Evolutionary conservation across 2,329 filamentous ascomycete genomes (phyloP).

Genomic region (Alternaria ethzedia): DNA sequence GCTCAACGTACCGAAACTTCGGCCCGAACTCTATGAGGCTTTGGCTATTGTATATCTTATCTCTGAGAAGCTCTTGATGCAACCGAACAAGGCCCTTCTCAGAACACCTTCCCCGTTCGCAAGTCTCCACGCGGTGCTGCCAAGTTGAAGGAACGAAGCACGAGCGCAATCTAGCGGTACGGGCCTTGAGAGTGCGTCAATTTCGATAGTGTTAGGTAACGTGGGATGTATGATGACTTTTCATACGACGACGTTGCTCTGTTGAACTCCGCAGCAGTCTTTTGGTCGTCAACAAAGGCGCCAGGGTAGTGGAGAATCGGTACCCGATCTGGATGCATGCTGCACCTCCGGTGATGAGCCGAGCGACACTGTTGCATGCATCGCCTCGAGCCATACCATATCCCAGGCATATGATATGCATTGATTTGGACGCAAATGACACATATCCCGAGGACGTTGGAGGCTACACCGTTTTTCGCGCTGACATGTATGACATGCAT

Average conservation of each 20-base stretch:
- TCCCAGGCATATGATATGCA: background rate
- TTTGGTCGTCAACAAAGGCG: background rate
- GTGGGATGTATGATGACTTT: background rate
- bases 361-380: background rate
- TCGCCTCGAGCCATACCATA: background rate
- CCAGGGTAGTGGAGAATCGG: background rate
- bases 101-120: background rate
- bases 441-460: background rate
- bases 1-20: background rate
- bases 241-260: background rate
- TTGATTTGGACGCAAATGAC: background rate
- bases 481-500: constrained; percentile 1
- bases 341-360: background rate
- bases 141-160: background rate
- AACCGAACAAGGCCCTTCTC: constrained; percentile 7
- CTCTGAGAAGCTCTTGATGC: background rate
- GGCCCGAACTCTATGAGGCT: constrained; percentile 1
- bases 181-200: background rate
- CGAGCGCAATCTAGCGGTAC: background rate
- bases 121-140: background rate
- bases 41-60: background rate
- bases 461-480: background rate
- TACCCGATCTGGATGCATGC: background rate
- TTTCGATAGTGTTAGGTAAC: background rate
- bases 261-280: background rate